Evolutionary conservation across 1,284 basidiomycete genomes (phyloP), one percentile per base, ranked within the genome.

Genomic region (Sporisorium graminicola): DNA sequence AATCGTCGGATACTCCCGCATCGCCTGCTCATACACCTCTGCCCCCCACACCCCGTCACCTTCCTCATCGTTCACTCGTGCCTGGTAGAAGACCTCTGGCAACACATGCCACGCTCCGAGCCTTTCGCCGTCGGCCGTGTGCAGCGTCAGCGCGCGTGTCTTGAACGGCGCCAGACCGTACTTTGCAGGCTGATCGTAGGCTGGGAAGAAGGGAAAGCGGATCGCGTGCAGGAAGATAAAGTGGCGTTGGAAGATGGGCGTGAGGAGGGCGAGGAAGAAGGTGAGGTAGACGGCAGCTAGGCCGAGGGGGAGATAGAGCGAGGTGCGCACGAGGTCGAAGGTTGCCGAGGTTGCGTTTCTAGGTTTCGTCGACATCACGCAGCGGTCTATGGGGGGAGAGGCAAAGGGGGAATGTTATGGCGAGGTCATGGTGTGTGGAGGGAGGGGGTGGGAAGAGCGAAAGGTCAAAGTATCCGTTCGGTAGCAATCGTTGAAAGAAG

Each of bases 21-120:
- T 49, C 10, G 80, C 80, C 14, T 24, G 14, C n/a, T 57, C 50
- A 51, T 75, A 83, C 35, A 78, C 59, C 0, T 54, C 57, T 0
- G 71, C 50, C 0, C 37, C 59, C 26, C 88, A 66, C 0, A 56
- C 50, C 5, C 18, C 61, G 40, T 1, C 37, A 5, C 18, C 37
- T 8, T 20, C 18, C 37, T 40, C 5, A n/a, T n/a, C 80, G 74
- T 54, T 52, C 78, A 85, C 20, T 65, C 67, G 31, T 14, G 51
- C 27, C 80, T 82, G 67, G 86, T 93, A 93, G 77, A 89, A 89
- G 0, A 87, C 78, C 53, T 94, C 91, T 1, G 92, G 91, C 51
- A 97, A 88, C 33, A 94, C 87, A 85, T 96, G 94, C 95, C 95
- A 98, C 9, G 92, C 92, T 7, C 95, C 95, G 31, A 98, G 86